Evolutionary conservation across 495 filamentous ascomycete species (phyloP).

Genomic region (Lasiosphaeria ovina): DNA sequence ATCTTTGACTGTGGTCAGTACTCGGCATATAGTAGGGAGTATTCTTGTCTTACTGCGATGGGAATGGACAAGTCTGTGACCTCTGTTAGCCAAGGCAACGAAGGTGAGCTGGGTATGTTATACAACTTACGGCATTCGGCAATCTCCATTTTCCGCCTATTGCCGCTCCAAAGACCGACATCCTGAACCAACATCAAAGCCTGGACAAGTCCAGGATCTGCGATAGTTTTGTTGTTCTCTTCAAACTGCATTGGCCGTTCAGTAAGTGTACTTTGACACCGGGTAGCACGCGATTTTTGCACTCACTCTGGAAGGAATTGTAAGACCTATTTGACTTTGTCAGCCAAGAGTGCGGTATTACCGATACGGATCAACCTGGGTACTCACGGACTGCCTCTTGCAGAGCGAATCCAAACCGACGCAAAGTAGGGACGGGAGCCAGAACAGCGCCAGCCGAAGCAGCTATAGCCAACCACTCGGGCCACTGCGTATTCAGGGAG

Average conservation of each 20-base stretch:
- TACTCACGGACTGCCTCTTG: conserved; percentile 56
- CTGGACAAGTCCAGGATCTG: conserved; percentile 55
- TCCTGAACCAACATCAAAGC: conserved; percentile 54
- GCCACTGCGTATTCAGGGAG: conserved; percentile 45
- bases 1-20: conserved; percentile 31
- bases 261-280: not conserved
- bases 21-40: not conserved
- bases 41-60: conserved; percentile 20
- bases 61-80: conserved; percentile 29
- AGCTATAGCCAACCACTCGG: conserved; percentile 55
- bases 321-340: conserved; percentile 22
- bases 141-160: conserved; percentile 66
- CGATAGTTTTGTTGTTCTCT: conserved; percentile 55
- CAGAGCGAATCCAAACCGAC: conserved; percentile 62
- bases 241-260: conserved; percentile 43
- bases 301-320: conserved; percentile 43
- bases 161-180: conserved; percentile 65
- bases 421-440: conserved; percentile 53
- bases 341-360: not conserved
- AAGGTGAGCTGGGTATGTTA: not conserved
- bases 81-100: conserved; percentile 1
- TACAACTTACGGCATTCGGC: conserved; percentile 51
- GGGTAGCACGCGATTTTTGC: too few relatives aligned
- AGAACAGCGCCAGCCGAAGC: conserved; percentile 56
- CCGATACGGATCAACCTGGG: not conserved